Percentiles rank a stretch among this genome's conserved stretches.
These are phyloP conservation scores for Botrytis tulipae DNA, from an alignment of 2,329 filamentous ascomycete genomes.

Conservation along the genomic window DNA sequence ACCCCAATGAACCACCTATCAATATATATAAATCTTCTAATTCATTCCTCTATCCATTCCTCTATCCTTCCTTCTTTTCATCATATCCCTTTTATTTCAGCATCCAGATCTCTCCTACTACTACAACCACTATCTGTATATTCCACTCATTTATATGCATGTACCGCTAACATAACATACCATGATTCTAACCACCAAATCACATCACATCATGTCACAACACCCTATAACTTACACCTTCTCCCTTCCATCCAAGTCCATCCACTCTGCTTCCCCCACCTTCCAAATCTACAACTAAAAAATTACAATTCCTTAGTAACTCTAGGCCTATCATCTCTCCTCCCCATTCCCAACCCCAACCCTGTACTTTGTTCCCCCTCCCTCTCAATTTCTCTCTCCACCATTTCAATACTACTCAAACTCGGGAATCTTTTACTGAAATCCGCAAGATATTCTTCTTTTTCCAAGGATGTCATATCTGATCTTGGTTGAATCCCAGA, in stretches of 20 bases:
- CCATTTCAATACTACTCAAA: constrained; percentile 73
- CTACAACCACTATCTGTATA: background rate
- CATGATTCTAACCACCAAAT: background rate
- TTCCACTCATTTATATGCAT: background rate
- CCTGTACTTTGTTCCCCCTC: constrained; percentile 14
- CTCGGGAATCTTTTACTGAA: constrained; percentile 88
- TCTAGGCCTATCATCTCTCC: constrained; percentile 14
- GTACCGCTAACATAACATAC: background rate
- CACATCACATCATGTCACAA: background rate
- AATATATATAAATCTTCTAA: background rate
- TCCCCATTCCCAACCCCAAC: constrained; percentile 19
- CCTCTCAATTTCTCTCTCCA: constrained; percentile 35
- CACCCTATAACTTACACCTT: background rate
- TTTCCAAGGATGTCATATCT: constrained; percentile 57
- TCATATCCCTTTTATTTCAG: background rate
- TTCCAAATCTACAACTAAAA: background rate
- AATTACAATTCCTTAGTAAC: constrained; percentile 13
- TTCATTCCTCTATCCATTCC: background rate
- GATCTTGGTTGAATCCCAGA: constrained; percentile 44
- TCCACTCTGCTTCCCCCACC: background rate
- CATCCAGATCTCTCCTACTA: background rate
- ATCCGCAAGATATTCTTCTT: constrained; percentile 63
- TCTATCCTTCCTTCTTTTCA: background rate
- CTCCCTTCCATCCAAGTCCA: background rate
- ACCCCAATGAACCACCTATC: background rate